Evolutionary conservation across 2,329 filamentous ascomycete species (phyloP), one percentile per base, ranked within the genome.

Genomic region (Piedraia hortae): DNA sequence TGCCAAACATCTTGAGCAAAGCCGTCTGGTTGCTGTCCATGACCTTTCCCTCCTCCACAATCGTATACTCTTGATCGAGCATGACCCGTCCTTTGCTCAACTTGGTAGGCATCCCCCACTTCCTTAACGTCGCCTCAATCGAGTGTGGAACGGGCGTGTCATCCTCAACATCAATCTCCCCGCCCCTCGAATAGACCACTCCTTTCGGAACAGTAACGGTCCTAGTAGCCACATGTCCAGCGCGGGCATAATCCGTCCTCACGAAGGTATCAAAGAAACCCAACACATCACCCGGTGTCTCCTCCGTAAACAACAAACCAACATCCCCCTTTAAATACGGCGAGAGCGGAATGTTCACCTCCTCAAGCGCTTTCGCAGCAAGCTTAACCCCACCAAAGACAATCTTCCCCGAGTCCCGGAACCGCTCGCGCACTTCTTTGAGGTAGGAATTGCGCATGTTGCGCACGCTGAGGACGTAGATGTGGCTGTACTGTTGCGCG

Each of bases 371-470:
- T 51, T 85, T 82, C 37, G 74, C 68, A 78, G 93, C 93, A 47
- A 97, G 80, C 53, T 93, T 93, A 28, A 82, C 93, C 56, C 93
- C 97, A 52, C 82, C 85, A 50, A 91, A 93, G 64, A 93, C 93
- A 45, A 97, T 56, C 37, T 80, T 64, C 54, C 72, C 72, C 52
- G 91, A 78, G 22, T 58, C 57, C 21, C 59, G 57, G 36, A 91
- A 67, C 38, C 90, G 71, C 33, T 66, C 62, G 35, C 82, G 68
- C 35, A 93, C 74, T 39, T 77, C 66, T 54, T 91, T 90, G 39
- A 93, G 54, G 48, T 90, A 80, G 36, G 69, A 88, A 54, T 97
- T 97, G 46, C 85, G 77, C 77, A 90, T 90, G 56, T 93, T 91
- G 44, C 89, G 74, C 35, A 97, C 69, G 39, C 62, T 62, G 47